Evolutionary conservation across 192 early-diverging fungal species (phyloP), one percentile per base, ranked within the genome.

Genomic region (Phycomyces blakesleeanus): DNA sequence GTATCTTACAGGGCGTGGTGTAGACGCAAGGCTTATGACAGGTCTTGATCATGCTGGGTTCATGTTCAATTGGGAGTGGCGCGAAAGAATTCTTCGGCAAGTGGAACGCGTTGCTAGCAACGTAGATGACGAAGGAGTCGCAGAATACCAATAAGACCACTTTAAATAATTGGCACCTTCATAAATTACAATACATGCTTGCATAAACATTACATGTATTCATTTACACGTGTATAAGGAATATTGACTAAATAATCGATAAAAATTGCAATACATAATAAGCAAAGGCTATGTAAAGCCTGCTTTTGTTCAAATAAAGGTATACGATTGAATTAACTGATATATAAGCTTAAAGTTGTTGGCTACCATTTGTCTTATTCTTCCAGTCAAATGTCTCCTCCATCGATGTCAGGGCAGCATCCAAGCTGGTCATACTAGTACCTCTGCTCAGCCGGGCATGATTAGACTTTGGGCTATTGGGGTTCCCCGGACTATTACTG

Each of bases 11-110:
- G 57, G 69, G 20, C 54, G 64, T 38, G 67, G 63, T 54, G 69
- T 80, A 18, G 76, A 81, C 29, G 26, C 61, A 8, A 61, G 51
- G 15, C 26, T 80, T 12, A 83, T 83, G 81, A 62, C 67, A 5
- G 69, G 61, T 6, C 40, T 83, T 25, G 69, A 80, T 34, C 81
- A 83, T 68, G 78, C 74, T n/a, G 61, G 60, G 18, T 78, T 76
- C 49, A 47, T 83, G 37, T 44, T 78, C 41, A 63, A 66, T 18
- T 40, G 59, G 16, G 61, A 55, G 14, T 69, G 67, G 67, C 39
- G 60, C 11, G 40, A 69, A 16, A 25, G 41, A 6, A 63, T 69
- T 27, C 18, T 62, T 24, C 51, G 52, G 16, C 60, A 63, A 16
- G 56, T 69, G 11, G 60, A 69, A 21, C 27, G 37, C 26, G 29